Percentiles rank a stretch among this genome's conserved stretches.
Evolutionary conservation across 371 early-diverging fungal species (phyloP).

Genomic region (Ordospora pajunii): DNA sequence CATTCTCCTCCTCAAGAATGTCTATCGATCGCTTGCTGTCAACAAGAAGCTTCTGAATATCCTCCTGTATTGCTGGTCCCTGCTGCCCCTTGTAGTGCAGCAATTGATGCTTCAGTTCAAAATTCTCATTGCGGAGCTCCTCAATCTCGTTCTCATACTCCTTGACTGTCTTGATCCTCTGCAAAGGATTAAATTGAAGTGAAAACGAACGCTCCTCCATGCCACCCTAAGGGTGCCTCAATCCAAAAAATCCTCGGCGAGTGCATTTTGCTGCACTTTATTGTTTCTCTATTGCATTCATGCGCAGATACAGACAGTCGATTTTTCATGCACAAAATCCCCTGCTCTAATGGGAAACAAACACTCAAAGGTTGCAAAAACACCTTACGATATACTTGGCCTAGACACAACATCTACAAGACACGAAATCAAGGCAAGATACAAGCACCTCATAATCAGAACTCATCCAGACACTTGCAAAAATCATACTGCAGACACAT

Average conservation of each 20-base stretch:
- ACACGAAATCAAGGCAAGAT: neutral
- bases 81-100: slow-evolving; percentile 13
- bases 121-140: slow-evolving; percentile 45
- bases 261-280: too few species aligned
- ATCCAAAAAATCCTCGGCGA: too few species aligned
- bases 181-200: slow-evolving; percentile 50
- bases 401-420: neutral
- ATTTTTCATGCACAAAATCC: neutral
- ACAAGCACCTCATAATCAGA: neutral
- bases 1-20: slow-evolving; percentile 32
- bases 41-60: slow-evolving; percentile 42
- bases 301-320: too few species aligned
- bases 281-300: too few species aligned
- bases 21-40: slow-evolving; percentile 28
- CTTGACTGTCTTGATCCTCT: slow-evolving; percentile 49
- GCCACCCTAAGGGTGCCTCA: neutral
- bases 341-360: neutral
- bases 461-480: neutral
- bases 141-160: slow-evolving; percentile 55
- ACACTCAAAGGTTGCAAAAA: neutral
- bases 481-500: neutral
- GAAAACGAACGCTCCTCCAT: slow-evolving; percentile 54
- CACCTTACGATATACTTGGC: neutral
- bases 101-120: slow-evolving; percentile 51
- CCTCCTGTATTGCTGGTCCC: neutral